Evolutionary conservation across 2,329 filamentous ascomycete genomes (phyloP).

Genomic region (Apiospora rasikravindrae): DNA sequence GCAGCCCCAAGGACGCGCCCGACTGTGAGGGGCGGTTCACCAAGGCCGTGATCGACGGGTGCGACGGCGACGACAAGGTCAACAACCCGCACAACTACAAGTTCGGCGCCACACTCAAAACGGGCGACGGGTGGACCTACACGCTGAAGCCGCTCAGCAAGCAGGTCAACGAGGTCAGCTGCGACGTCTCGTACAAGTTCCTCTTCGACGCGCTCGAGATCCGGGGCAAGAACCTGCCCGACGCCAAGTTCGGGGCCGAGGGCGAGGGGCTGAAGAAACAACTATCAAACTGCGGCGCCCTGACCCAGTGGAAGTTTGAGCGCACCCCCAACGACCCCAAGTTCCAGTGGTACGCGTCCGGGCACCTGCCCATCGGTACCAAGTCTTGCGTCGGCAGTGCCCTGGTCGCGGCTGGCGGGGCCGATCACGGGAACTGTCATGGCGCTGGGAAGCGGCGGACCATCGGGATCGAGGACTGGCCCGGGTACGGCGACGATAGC

Average conservation of each 20-base stretch:
- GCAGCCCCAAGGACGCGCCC: not conserved
- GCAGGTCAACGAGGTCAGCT: not conserved
- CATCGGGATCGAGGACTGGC: too few species aligned
- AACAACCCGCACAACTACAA: not conserved
- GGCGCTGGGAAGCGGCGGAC: too few species aligned
- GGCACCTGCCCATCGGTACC: not conserved
- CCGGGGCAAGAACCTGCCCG: too few species aligned
- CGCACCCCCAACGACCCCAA: not conserved
- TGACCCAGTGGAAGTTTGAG: not conserved
- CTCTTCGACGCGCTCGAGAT: too few species aligned
- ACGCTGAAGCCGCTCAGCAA: not conserved
- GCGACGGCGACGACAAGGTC: not conserved
- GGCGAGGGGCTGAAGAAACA: not conserved
- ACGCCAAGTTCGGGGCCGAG: not conserved
- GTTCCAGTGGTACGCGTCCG: not conserved
- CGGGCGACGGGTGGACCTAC: not conserved
- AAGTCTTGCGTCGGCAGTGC: not conserved
- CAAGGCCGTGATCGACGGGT: not conserved
- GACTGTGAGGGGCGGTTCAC: not conserved
- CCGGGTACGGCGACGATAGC: too few species aligned
- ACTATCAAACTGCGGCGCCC: not conserved
- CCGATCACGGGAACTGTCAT: too few species aligned
- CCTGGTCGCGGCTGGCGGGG: too few species aligned
- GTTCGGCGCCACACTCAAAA: not conserved
- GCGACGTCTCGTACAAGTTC: conserved; percentile 2